These are phyloP conservation scores for Epichloe elymi DNA, from an alignment of 2,329 filamentous ascomycete species.

Conservation along the genomic window DNA sequence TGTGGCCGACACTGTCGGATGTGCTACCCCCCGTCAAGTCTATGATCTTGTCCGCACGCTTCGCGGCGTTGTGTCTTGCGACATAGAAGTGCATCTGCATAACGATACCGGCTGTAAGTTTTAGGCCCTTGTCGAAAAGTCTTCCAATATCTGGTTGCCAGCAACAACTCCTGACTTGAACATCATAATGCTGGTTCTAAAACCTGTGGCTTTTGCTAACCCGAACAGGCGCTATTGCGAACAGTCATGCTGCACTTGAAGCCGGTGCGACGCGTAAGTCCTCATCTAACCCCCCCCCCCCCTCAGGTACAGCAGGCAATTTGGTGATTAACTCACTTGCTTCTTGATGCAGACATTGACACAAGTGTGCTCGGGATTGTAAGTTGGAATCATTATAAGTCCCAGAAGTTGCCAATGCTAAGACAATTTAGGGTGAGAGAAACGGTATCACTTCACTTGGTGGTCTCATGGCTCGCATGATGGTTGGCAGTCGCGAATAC, in stretches of 20 bases:
- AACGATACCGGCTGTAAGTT: constrained; percentile 2
- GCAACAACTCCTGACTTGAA: too few relatives aligned
- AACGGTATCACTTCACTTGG: constrained; percentile 9
- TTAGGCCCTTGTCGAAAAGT: background rate
- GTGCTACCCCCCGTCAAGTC: constrained; percentile 66
- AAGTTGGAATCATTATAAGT: background rate
- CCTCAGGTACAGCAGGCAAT: background rate
- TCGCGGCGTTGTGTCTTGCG: constrained; percentile 40
- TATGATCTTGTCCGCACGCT: constrained; percentile 79
- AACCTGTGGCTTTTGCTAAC: background rate
- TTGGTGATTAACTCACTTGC: background rate
- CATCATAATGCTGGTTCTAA: background rate
- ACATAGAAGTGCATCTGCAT: constrained; percentile 67
- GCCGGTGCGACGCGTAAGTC: constrained; percentile 58
- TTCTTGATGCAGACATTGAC: constrained; percentile 4
- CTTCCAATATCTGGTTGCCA: too few relatives aligned
- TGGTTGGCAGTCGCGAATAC: constrained; percentile 8
- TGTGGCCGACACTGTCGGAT: constrained; percentile 90
- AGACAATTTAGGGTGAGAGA: constrained; percentile 3
- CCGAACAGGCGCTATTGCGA: constrained; percentile 60
- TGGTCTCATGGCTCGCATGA: constrained; percentile 22
- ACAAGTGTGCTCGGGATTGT: constrained; percentile 6
- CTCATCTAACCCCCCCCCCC: too few relatives aligned
- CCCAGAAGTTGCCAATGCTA: background rate
- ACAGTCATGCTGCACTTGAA: constrained; percentile 76